Conservation (phyloP, 1,139 yeast species). For the Lodderomyces pseudojiufengensis region DNA sequence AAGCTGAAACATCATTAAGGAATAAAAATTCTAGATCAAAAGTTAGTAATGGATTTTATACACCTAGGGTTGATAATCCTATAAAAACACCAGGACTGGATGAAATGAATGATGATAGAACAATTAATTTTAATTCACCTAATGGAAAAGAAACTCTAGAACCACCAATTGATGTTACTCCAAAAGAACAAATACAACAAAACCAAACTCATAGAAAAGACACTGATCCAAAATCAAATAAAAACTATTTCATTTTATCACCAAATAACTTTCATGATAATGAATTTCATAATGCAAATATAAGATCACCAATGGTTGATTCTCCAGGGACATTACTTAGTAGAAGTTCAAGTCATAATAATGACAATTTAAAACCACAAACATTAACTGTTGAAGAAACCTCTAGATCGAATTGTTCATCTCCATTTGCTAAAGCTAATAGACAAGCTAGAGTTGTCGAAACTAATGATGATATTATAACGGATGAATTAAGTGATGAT, state of each 20-base stretch:
- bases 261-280: conserved; percentile 40
- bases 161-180: conserved; percentile 23
- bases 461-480: conserved; percentile 27
- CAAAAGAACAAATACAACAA: conserved; percentile 10
- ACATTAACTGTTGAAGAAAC: conserved; percentile 13
- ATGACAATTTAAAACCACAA: conserved; percentile 4
- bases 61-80: conserved; percentile 7
- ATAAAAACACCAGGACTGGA: too few relatives aligned
- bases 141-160: conserved; percentile 13
- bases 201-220: not conserved
- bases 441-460: conserved; percentile 49
- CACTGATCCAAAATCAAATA: conserved; percentile 10
- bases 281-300: conserved; percentile 26
- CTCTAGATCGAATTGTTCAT: conserved; percentile 28
- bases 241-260: conserved; percentile 37
- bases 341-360: conserved; percentile 3
- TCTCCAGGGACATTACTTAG: conserved; percentile 10
- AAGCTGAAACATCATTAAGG: conserved; percentile 11
- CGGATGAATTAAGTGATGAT: conserved; percentile 17
- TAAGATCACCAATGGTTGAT: conserved; percentile 13
- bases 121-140: conserved; percentile 16
- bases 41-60: conserved; percentile 7
- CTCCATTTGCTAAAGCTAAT: conserved; percentile 44
- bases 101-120: conserved; percentile 10
- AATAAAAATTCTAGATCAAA: conserved; percentile 7